Evolutionary conservation across 2,329 filamentous ascomycete species (phyloP).

Genomic region (Sporothrix schenckii): DNA sequence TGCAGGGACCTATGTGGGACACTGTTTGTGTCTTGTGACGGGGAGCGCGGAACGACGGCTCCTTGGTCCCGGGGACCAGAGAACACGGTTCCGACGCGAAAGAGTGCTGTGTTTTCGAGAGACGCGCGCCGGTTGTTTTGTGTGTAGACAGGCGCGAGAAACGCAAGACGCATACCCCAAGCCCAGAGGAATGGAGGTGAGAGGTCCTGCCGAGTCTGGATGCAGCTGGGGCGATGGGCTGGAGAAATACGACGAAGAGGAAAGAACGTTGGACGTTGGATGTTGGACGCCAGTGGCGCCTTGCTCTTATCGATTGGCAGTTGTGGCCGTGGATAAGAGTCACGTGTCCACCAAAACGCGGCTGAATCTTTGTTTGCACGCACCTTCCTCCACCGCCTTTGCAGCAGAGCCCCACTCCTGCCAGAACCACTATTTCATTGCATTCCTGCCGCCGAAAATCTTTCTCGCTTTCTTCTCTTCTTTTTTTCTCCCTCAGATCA

Average conservation of each 20-base stretch:
- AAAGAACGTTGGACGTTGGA: slow-evolving; percentile 1
- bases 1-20: not conserved
- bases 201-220: not conserved
- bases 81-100: not conserved
- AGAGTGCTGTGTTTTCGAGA: not conserved
- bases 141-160: slow-evolving; percentile 9
- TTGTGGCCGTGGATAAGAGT: not conserved
- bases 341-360: not conserved
- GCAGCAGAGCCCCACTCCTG: not conserved
- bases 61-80: not conserved
- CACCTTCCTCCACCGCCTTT: slow-evolving; percentile 22
- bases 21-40: not conserved
- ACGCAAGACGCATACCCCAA: slow-evolving; percentile 6
- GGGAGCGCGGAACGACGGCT: not conserved
- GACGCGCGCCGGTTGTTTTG: not conserved
- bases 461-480: slow-evolving; percentile 40
- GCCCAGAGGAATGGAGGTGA: not conserved
- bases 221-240: not conserved
- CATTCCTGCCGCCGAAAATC: slow-evolving; percentile 30
- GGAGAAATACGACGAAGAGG: not conserved
- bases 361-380: not conserved
- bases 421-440: slow-evolving; percentile 20
- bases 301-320: slow-evolving; percentile 15
- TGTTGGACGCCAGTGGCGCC: not conserved
- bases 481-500: slow-evolving; percentile 59